These are phyloP conservation scores for Euphorbia peplus DNA, from an alignment of 345 rosid species.

Conservation along the genomic window DNA sequence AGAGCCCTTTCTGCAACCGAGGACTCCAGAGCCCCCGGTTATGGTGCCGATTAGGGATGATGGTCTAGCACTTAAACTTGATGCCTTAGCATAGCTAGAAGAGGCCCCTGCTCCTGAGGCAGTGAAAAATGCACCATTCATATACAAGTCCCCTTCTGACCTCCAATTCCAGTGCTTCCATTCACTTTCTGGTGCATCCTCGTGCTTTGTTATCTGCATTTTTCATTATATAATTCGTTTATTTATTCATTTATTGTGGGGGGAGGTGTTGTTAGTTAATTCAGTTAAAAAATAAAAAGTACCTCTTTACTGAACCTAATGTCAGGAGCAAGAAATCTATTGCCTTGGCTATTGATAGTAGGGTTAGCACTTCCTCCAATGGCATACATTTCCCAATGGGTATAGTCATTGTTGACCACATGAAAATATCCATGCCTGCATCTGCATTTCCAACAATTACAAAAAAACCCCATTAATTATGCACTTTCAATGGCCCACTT, in stretches of 20 bases:
- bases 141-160: conserved; percentile 27
- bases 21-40: conserved; percentile 20
- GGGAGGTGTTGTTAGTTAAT: conserved; percentile 21
- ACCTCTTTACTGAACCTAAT: conserved; percentile 28
- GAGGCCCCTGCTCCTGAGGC: conserved; percentile 29
- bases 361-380: conserved; percentile 32
- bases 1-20: conserved; percentile 21
- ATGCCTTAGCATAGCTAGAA: conserved; percentile 31
- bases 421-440: conserved; percentile 32
- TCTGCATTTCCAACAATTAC: conserved; percentile 6
- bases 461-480: background rate
- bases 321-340: conserved; percentile 30
- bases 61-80: conserved; percentile 29
- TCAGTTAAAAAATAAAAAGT: conserved; percentile 3
- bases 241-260: too few species aligned
- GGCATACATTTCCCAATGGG: conserved; percentile 36
- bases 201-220: conserved; percentile 29
- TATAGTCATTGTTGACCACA: conserved; percentile 34
- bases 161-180: conserved; percentile 37
- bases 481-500: background rate
- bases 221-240: background rate
- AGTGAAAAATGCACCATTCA: conserved; percentile 29
- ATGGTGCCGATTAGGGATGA: conserved; percentile 28
- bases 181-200: conserved; percentile 30
- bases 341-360: conserved; percentile 30